phyloP scores from a whole-genome alignment of 129 eudicot species.

The Flaveria brownii region DNA sequence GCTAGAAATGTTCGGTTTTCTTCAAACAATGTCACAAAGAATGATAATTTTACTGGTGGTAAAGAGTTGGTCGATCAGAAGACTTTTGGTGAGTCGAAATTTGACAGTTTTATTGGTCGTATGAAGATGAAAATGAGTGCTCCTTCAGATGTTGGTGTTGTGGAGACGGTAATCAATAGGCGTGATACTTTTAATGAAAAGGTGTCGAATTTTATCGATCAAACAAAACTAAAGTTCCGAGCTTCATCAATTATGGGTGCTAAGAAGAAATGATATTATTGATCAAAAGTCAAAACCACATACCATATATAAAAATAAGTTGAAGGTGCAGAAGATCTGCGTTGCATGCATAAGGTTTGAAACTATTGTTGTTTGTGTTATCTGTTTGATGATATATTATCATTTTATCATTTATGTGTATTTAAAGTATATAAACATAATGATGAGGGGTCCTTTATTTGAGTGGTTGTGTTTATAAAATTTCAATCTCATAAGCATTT shows the following conservation, averaged over 20 bases:
- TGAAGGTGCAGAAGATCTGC: background rate
- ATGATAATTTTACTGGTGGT: background rate
- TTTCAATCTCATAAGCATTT: too few species aligned
- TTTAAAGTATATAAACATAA: too few species aligned
- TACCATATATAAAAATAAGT: background rate
- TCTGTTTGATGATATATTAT: background rate
- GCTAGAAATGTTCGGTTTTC: constrained; percentile 28
- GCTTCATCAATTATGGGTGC: constrained; percentile 41
- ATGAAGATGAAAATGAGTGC: constrained; percentile 51
- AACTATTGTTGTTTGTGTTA: constrained; percentile 18
- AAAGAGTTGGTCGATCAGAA: constrained; percentile 27
- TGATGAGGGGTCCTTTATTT: too few species aligned
- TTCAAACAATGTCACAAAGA: background rate
- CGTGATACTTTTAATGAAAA: constrained; percentile 65
- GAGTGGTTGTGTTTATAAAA: background rate
- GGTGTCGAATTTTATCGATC: constrained; percentile 49
- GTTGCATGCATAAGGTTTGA: constrained; percentile 6
- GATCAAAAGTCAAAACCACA: background rate
- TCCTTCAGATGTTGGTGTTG: constrained; percentile 33
- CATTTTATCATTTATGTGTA: constrained; percentile 12
- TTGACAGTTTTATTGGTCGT: constrained; percentile 44
- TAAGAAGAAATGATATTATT: constrained; percentile 9
- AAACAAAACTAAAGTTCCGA: constrained; percentile 49
- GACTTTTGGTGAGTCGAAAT: constrained; percentile 31
- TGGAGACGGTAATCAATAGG: constrained; percentile 9